These are phyloP conservation scores for Neocatenulostroma microsporum DNA, from an alignment of 2,329 filamentous ascomycete species.

Conservation along the genomic window DNA sequence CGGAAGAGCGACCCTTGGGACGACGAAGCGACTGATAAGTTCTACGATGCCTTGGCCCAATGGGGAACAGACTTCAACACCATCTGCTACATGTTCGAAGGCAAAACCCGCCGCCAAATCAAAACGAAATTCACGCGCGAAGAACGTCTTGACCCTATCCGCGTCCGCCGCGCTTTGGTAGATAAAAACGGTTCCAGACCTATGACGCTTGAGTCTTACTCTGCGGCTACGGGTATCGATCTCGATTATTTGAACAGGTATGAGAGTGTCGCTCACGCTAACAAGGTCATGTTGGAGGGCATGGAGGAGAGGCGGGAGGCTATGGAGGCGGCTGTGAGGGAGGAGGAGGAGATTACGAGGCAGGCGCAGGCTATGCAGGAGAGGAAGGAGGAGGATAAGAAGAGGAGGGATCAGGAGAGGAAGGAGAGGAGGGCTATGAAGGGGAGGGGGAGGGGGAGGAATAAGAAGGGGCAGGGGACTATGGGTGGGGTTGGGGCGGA, in stretches of 20 bases:
- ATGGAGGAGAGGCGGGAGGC: constrained; percentile 26
- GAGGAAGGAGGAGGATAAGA: constrained; percentile 25
- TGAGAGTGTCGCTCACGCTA: constrained; percentile 26
- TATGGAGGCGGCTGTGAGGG: constrained; percentile 28
- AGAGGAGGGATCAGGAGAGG: constrained; percentile 24
- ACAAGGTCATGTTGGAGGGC: constrained; percentile 26
- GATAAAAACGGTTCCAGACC: constrained; percentile 28
- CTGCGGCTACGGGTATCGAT: constrained; percentile 31
- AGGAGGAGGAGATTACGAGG: constrained; percentile 29
- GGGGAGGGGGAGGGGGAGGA: constrained; percentile 5
- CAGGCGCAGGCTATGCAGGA: constrained; percentile 27
- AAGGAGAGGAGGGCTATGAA: constrained; percentile 20
- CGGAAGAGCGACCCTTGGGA: constrained; percentile 60
- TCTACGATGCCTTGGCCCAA: constrained; percentile 66
- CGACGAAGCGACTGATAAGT: constrained; percentile 61
- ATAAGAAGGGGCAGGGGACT: constrained; percentile 6
- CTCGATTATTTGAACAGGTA: constrained; percentile 32
- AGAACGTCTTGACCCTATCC: constrained; percentile 57
- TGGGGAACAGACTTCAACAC: constrained; percentile 80
- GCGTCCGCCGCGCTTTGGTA: constrained; percentile 39
- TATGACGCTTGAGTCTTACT: constrained; percentile 37
- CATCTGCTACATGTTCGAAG: constrained; percentile 67
- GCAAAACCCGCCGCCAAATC: constrained; percentile 63
- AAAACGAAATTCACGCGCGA: constrained; percentile 79
- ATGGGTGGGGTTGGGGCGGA: constrained; percentile 10